Percentiles rank a stretch among this genome's conserved stretches.
These are phyloP conservation scores for Penicillium sp. DNA, from an alignment of 2,329 filamentous ascomycete species.

Conservation along the genomic window DNA sequence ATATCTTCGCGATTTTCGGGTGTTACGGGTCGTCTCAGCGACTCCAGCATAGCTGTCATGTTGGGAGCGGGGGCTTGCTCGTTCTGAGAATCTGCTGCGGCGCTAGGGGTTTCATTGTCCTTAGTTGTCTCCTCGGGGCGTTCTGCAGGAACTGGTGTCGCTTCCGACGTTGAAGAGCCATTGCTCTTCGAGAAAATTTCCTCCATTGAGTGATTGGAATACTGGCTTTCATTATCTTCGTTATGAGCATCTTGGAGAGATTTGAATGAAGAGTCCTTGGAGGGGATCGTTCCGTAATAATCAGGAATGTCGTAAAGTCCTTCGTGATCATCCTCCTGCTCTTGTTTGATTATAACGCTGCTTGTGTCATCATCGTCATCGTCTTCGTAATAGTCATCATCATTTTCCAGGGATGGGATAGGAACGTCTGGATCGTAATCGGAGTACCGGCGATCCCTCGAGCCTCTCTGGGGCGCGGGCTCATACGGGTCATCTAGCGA, in stretches of 20 bases:
- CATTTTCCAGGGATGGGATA: conserved; percentile 82
- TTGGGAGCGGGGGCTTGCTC: conserved; percentile 55
- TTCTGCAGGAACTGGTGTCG: conserved; percentile 37
- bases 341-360: conserved; percentile 71
- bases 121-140: conserved; percentile 40
- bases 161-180: conserved; percentile 36
- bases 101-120: conserved; percentile 32
- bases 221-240: conserved; percentile 62
- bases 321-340: conserved; percentile 65
- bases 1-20: conserved; percentile 63
- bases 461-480: conserved; percentile 47
- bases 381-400: conserved; percentile 62
- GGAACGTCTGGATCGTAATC: conserved; percentile 85
- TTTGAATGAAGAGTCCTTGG: conserved; percentile 34
- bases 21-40: conserved; percentile 47
- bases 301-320: conserved; percentile 70
- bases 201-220: conserved; percentile 53
- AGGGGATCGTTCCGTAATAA: conserved; percentile 61
- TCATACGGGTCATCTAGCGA: conserved; percentile 66
- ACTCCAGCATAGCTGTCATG: conserved; percentile 43
- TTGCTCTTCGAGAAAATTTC: conserved; percentile 29
- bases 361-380: conserved; percentile 58
- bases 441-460: conserved; percentile 60
- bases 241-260: conserved; percentile 35
- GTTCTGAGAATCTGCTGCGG: conserved; percentile 36